Percentiles rank a stretch among this genome's conserved stretches.
phyloP scores from a whole-genome alignment of 2,329 filamentous ascomycete genomes.

The Acephala macrosclerotiorum region DNA sequence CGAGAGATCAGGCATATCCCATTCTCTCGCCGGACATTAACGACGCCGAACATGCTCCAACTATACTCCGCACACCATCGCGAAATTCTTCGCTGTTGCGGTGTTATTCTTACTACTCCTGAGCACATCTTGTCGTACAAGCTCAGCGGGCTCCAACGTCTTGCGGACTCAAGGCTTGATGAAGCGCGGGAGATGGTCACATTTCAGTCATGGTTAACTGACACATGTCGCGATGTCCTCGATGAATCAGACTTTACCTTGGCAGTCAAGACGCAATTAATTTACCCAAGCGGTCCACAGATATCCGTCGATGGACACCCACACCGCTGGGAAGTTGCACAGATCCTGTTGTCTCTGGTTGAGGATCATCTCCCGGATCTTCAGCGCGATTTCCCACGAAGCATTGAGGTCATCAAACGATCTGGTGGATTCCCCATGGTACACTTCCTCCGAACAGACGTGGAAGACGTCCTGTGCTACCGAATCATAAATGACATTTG shows the following conservation, averaged over 20 bases:
- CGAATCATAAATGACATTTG: slow-evolving; percentile 46
- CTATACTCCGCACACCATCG: slow-evolving; percentile 49
- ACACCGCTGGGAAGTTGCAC: slow-evolving; percentile 46
- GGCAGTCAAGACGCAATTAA: slow-evolving; percentile 48
- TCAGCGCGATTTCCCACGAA: slow-evolving; percentile 46
- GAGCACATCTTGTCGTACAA: slow-evolving; percentile 63
- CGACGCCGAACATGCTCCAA: slow-evolving; percentile 41
- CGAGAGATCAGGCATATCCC: slow-evolving; percentile 54
- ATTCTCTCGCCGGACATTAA: slow-evolving; percentile 53
- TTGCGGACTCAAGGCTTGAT: slow-evolving; percentile 48
- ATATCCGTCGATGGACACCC: slow-evolving; percentile 48
- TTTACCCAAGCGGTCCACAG: slow-evolving; percentile 50
- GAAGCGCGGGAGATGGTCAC: slow-evolving; percentile 53
- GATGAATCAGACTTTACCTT: slow-evolving; percentile 57
- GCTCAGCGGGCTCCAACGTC: slow-evolving; percentile 55
- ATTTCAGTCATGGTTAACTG: slow-evolving; percentile 53
- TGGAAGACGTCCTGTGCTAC: slow-evolving; percentile 45
- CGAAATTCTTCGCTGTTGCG: slow-evolving; percentile 44
- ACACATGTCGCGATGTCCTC: slow-evolving; percentile 55
- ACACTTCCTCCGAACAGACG: slow-evolving; percentile 53
- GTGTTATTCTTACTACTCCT: slow-evolving; percentile 57
- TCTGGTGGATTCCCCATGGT: slow-evolving; percentile 53
- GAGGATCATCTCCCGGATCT: slow-evolving; percentile 45
- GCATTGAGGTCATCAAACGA: slow-evolving; percentile 51
- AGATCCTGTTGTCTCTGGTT: slow-evolving; percentile 43